Evolutionary conservation across 257 asterid genomes (phyloP).

Genomic region (Jacaranda copaia): DNA sequence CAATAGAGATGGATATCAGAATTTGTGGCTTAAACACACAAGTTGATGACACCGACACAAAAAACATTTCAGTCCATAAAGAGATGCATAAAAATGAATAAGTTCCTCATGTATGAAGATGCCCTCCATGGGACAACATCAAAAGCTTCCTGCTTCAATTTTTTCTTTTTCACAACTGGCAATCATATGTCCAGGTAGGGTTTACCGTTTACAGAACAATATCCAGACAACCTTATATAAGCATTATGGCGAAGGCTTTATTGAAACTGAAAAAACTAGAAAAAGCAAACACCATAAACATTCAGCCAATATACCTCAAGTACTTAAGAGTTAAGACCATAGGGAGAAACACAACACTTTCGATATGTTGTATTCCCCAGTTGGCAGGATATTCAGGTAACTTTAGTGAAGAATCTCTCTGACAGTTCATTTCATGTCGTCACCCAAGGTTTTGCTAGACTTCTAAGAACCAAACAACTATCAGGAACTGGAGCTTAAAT

Average conservation of each 20-base stretch:
- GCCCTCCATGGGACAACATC: neutral
- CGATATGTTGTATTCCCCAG: neutral
- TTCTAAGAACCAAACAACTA: neutral
- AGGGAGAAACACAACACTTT: neutral
- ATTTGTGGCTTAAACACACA: constrained; percentile 23
- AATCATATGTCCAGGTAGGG: neutral
- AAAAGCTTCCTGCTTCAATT: neutral
- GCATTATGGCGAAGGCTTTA: neutral
- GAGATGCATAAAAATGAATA: neutral
- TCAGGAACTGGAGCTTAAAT: constrained; percentile 2
- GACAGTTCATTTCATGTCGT: neutral
- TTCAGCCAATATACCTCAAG: neutral
- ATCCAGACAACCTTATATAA: constrained; percentile 9
- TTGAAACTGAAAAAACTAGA: neutral
- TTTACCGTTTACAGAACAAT: constrained; percentile 18
- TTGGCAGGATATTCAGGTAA: neutral
- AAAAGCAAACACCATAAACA: neutral
- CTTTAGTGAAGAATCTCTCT: neutral
- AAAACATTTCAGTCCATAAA: neutral
- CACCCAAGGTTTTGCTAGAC: neutral
- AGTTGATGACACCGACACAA: constrained; percentile 14
- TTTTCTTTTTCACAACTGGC: neutral
- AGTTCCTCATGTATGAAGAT: neutral
- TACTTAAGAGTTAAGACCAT: neutral
- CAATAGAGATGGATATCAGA: constrained; percentile 6